phyloP scores from a whole-genome alignment of 1,284 basidiomycete species.

The Tremellales sp. region DNA sequence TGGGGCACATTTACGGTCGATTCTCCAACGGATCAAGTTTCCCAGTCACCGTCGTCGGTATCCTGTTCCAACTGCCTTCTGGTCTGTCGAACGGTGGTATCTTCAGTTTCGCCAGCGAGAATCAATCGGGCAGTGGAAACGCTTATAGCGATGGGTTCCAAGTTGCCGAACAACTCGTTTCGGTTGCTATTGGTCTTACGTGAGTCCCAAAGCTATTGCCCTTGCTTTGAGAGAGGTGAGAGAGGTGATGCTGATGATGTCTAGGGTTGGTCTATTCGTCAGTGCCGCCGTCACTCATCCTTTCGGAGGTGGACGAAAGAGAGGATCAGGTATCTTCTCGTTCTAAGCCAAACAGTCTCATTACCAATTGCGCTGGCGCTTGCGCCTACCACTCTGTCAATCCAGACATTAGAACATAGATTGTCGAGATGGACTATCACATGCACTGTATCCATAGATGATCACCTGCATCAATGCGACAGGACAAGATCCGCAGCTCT shows the following conservation, averaged over 20 bases:
- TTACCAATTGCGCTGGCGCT: too few relatives aligned
- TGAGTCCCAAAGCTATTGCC: slow-evolving; percentile 15
- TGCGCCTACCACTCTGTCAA: too few relatives aligned
- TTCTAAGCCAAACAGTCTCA: too few relatives aligned
- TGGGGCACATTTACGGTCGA: slow-evolving; percentile 77
- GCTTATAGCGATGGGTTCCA: slow-evolving; percentile 33
- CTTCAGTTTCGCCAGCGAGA: slow-evolving; percentile 53
- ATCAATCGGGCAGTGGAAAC: slow-evolving; percentile 7
- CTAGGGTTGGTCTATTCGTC: slow-evolving; percentile 66
- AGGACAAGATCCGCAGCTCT: too few relatives aligned
- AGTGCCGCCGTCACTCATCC: slow-evolving; percentile 52
- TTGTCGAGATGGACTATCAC: too few relatives aligned
- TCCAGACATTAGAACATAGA: too few relatives aligned
- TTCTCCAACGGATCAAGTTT: slow-evolving; percentile 57
- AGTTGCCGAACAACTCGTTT: slow-evolving; percentile 49
- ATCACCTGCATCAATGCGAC: too few relatives aligned
- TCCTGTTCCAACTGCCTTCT: slow-evolving; percentile 81
- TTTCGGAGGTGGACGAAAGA: slow-evolving; percentile 49
- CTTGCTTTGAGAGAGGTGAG: too few relatives aligned
- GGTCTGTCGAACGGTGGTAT: slow-evolving; percentile 80
- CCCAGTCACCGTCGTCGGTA: slow-evolving; percentile 58
- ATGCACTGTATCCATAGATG: too few relatives aligned
- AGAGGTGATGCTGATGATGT: neutral
- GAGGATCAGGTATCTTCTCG: slow-evolving; percentile 49
- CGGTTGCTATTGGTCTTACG: slow-evolving; percentile 52